Evolutionary conservation across 2,329 filamentous ascomycete species (phyloP).

Genomic region (Fusarium sp.): DNA sequence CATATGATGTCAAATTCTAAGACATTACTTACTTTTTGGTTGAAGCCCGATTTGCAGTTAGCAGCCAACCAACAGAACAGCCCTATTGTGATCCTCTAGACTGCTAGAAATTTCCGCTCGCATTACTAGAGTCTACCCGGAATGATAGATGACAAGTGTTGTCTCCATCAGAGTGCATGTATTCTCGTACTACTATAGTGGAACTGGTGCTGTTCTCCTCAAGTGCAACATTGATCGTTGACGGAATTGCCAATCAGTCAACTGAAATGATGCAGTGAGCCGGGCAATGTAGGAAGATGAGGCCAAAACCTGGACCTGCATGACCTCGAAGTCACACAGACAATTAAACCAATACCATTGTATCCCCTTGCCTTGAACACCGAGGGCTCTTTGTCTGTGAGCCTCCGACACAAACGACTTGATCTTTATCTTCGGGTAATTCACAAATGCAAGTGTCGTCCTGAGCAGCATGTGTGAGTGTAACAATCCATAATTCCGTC

Average conservation of each 20-base stretch:
- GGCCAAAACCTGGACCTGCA: slow-evolving; percentile 24
- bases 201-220: slow-evolving; percentile 2
- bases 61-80: neutral
- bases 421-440: neutral
- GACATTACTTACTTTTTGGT: neutral
- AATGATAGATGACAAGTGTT: neutral
- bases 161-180: neutral
- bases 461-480: neutral
- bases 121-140: neutral
- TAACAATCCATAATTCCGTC: slow-evolving; percentile 1
- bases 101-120: neutral
- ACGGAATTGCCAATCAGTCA: neutral
- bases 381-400: slow-evolving; percentile 2
- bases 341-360: slow-evolving; percentile 23
- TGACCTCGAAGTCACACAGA: slow-evolving; percentile 8
- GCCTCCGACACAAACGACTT: neutral
- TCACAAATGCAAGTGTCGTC: neutral
- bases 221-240: neutral
- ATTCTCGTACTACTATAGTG: neutral
- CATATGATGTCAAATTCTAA: slow-evolving; percentile 4
- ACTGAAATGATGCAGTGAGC: neutral
- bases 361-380: neutral
- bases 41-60: neutral
- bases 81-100: slow-evolving; percentile 3
- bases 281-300: neutral